Evolutionary conservation across 331 rosid species (phyloP), one percentile per base, ranked within the genome.

Genomic region (Malus hybrid): DNA sequence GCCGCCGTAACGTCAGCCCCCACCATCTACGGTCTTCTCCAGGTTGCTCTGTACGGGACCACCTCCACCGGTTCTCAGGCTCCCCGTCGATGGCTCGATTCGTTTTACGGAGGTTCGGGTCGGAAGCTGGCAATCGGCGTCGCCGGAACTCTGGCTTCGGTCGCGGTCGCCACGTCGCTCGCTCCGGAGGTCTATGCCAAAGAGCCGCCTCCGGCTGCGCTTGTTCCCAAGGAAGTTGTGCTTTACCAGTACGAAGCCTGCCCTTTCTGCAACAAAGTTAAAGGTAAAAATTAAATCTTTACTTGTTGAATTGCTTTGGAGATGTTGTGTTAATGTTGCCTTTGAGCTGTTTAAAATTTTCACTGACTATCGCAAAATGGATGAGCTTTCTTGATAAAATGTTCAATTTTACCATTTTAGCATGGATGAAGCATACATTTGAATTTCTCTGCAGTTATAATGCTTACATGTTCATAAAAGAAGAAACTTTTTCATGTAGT

Each of bases 231-330:
- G 73, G 97, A 92, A 9, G 97, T 94, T 11, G 88, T 94, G 72
- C 99, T 94, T 50, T 94, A 94, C 78, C 99, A 94, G 85, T 94
- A 89, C 50, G 97, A 94, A 86, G 97, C 97, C 32, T 94, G 99
- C 80, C 99, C 99, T 72, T 94, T 94, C 85, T 94, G 99, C 80
- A 94, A 94, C 63, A 94, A 94, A 89, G 99, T 94, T 61, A 94
- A 88, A 90, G 97, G 99, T 89, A 18, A 63, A 24, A 72, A 20
- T 6, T 12, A 12, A 33, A n/a, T 32, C 6, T 48, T 46, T 30
- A 24, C 32, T 58, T 12, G 14, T 72, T 52, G 20, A 30, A 36
- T 65, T 50, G 20, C 16, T 63, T 20, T 67, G 16, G 66, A 46
- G 77, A 15, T 58, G 18, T 39, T 50, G 63, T 55, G 58, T n/a